Evolutionary conservation across 108 stramenopile species (phyloP).

Genomic region (Fragilaria radians): DNA sequence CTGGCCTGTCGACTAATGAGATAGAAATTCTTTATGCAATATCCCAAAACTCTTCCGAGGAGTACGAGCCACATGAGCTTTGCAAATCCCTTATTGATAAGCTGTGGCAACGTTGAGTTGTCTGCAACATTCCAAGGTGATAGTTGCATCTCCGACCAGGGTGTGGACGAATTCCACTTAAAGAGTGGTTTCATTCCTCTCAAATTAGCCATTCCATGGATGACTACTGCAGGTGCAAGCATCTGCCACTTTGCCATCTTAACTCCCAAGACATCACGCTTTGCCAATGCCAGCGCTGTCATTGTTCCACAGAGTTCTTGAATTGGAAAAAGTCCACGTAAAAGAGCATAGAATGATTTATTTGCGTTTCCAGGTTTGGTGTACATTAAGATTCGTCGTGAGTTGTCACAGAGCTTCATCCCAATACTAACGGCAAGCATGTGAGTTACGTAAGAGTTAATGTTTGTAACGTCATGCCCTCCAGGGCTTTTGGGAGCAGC

Average conservation of each 20-base stretch:
- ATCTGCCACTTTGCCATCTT: constrained; percentile 65
- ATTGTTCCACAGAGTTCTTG: constrained; percentile 93
- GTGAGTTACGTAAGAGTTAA: constrained; percentile 71
- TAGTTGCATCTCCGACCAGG: constrained; percentile 94
- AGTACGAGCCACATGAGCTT: constrained; percentile 83
- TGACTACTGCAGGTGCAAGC: constrained; percentile 66
- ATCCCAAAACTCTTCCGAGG: constrained; percentile 65
- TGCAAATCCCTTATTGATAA: constrained; percentile 56
- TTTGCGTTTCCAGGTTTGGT: constrained; percentile 55
- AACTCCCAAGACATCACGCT: constrained; percentile 76
- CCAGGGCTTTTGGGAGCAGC: constrained; percentile 7
- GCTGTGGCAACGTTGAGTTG: constrained; percentile 29
- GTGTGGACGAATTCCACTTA: constrained; percentile 89
- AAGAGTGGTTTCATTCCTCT: constrained; percentile 91
- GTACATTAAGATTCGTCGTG: constrained; percentile 82
- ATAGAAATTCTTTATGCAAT: constrained; percentile 85
- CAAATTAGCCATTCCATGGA: constrained; percentile 91
- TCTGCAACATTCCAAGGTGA: constrained; percentile 38
- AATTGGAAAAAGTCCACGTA: constrained; percentile 88
- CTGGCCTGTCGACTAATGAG: constrained; percentile 75
- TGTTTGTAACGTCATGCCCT: constrained; percentile 51
- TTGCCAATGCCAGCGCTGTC: constrained; percentile 85
- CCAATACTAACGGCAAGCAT: constrained; percentile 80
- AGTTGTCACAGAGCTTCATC: constrained; percentile 65
- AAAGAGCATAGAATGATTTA: constrained; percentile 72